Evolutionary conservation across 345 rosid species (phyloP), one percentile per base, ranked within the genome.

Genomic region (Bruguiera gymnorhiza): DNA sequence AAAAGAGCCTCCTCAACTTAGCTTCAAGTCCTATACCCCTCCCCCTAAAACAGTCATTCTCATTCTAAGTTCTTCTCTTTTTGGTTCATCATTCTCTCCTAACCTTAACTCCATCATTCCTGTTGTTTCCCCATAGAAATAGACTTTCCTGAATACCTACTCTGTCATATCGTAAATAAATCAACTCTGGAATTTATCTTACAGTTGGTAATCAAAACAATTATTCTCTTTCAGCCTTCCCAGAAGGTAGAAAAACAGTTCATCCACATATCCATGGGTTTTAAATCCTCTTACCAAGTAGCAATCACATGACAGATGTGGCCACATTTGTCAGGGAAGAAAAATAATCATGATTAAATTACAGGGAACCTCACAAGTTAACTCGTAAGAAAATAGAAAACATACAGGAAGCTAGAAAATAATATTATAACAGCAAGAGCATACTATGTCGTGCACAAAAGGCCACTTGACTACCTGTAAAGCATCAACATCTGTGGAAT

Each of bases 401-500:
- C 56, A 37, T n/a, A 13, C 54, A 55, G 57, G 69, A 57, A 65
- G 32, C 59, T 69, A 13, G 27, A 54, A 63, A 62, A 62, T 10
- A 10, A 61, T 52, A 30, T 31, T 27, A 29, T 23, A 39, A 53
- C 32, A 51, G 10, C 34, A 74, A 26, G 23, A 29, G 10, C 18
- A 68, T 18, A 23, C 31, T 51, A 64, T 39, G 46, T 46, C 37
- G 50, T 51, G 68, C 72, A 69, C 56, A 43, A 64, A 62, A 64
- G 71, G 75, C 64, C 30, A 61, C 24, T 10, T 60, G 50, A 43
- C 60, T 86, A 95, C 99, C 99, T 90, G 90, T 73, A 95, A 76
- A 72, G 88, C 85, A 77, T 84, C 84, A 71, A 89, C 87, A 77
- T 83, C 87, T 8, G 94, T 81, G 60, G 96, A 89, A 79, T 92